Percentiles rank a stretch among this genome's conserved stretches.
Conservation (phyloP, 1,284 basidiomycete species). For the Singerocomus inundabilis region DNA sequence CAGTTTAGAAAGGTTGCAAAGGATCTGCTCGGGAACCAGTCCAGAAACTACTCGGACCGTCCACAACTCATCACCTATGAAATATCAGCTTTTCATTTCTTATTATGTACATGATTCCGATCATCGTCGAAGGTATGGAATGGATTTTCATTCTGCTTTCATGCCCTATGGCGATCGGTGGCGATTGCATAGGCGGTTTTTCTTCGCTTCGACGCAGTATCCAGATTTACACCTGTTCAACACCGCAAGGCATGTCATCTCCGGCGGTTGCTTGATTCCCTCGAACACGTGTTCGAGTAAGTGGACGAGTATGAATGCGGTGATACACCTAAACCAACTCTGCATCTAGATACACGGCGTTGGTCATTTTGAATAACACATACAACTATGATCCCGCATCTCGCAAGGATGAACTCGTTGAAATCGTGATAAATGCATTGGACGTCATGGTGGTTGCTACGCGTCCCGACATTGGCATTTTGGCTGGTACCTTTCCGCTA, state of each 20-base stretch:
- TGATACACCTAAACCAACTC: background rate
- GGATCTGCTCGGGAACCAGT: slow-evolving; percentile 15
- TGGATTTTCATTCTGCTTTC: background rate
- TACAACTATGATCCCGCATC: slow-evolving; percentile 19
- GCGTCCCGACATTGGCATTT: slow-evolving; percentile 8
- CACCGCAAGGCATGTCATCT: slow-evolving; percentile 15
- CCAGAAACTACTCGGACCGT: slow-evolving; percentile 19
- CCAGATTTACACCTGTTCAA: slow-evolving; percentile 11
- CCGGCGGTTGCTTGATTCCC: slow-evolving; percentile 5
- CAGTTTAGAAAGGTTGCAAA: slow-evolving; percentile 20
- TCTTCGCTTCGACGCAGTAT: background rate
- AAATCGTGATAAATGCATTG: background rate
- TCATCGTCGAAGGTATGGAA: slow-evolving; percentile 1
- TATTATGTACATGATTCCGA: background rate
- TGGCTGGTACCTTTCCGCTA: slow-evolving; percentile 11
- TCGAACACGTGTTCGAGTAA: slow-evolving; percentile 11
- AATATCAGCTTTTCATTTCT: slow-evolving; percentile 4
- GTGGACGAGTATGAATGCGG: background rate
- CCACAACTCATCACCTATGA: slow-evolving; percentile 8
- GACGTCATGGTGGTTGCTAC: background rate
- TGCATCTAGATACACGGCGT: slow-evolving; percentile 7
- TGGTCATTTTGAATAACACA: slow-evolving; percentile 8
- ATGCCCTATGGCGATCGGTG: slow-evolving; percentile 12
- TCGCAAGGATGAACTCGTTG: slow-evolving; percentile 10
- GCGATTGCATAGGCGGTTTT: slow-evolving; percentile 15